These are phyloP conservation scores for Themeda triandra DNA, from an alignment of 176 grass and related monocot species.

Conservation along the genomic window DNA sequence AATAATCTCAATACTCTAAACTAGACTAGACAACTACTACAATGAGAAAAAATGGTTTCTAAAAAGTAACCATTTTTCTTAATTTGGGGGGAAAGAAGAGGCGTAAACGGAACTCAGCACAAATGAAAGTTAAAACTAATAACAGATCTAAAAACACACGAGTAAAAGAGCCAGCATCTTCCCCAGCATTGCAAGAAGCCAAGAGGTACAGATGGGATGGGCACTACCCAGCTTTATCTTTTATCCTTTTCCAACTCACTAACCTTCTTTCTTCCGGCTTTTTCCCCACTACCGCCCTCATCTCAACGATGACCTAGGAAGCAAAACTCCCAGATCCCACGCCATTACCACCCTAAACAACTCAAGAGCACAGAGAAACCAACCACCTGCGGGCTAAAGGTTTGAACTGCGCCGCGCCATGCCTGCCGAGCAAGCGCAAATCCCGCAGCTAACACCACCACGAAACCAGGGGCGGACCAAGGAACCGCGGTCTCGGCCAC, in stretches of 20 bases:
- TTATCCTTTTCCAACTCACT: not conserved
- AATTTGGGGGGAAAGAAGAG: not conserved
- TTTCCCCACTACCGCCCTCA: not conserved
- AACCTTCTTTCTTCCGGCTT: not conserved
- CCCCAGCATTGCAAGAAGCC: conserved; percentile 24
- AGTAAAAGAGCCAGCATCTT: not conserved
- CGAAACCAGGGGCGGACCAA: not conserved
- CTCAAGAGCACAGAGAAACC: not conserved
- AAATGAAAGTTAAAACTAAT: not conserved
- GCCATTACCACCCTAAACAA: not conserved
- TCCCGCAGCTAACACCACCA: not conserved
- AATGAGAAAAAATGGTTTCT: not conserved
- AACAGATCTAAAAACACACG: conserved; percentile 13
- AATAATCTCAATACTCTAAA: not conserved
- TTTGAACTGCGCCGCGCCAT: not conserved
- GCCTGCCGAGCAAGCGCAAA: not conserved
- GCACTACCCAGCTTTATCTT: conserved; percentile 6
- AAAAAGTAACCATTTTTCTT: not conserved
- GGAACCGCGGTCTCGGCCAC: not conserved
- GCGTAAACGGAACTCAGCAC: not conserved
- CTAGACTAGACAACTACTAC: not conserved
- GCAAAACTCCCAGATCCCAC: conserved; percentile 21
- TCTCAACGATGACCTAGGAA: not conserved
- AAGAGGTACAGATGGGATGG: conserved; percentile 13
- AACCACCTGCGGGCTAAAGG: not conserved